Base-by-base conservation (phyloP, 2,329 filamentous ascomycete genomes). In the Hypomyces rosellus region DNA sequence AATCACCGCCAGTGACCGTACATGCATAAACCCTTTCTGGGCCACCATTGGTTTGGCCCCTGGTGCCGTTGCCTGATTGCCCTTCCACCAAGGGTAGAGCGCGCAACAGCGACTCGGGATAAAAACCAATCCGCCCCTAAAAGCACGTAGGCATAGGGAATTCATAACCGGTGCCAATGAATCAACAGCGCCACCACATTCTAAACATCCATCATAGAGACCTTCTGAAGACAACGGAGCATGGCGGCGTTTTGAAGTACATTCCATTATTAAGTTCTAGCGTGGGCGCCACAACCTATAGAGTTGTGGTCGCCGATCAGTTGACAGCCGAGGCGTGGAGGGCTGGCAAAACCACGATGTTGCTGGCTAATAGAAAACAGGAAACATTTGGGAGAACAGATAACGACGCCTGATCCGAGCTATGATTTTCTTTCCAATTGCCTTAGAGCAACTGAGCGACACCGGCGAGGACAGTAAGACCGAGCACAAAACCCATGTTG, bases 401-500 rank as follows among this genome's bases (percentile, higher is more conserved):
- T 57, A 65, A 63, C 60, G 66, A 69, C 65, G 65, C 66, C 68
- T 60, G 62, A 61, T 61, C 62, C 59, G 52, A 62, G 55, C 60
- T 57, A 59, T 62, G 54, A 60, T 63, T 57, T 56, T 51, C 55
- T 58, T 49, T 58, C 51, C 18, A 16, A 45, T 39, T 42, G 34
- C 41, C 49, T 76, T 78, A 81, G 66, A 82, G 65, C 61, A 80
- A 67, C 61, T 78, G 74, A 49, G 73, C 71, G 52, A 80, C 49
- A 45, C 65, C 75, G 57, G 70, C 74, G 41, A 78, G 56, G 49
- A 71, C 67, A 54, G 70, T 74, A 47, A 78, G 65, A 51, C 69
- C 73, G 41, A 81, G 63, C 37, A 74, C 44, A 16, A 53, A 66
- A 16, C 69, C 63, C 53, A 69, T 68, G 71, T 77, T 80, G 59